These are phyloP conservation scores for Xylariaceae sp. DNA, from an alignment of 2,329 filamentous ascomycete genomes.

Conservation along the genomic window DNA sequence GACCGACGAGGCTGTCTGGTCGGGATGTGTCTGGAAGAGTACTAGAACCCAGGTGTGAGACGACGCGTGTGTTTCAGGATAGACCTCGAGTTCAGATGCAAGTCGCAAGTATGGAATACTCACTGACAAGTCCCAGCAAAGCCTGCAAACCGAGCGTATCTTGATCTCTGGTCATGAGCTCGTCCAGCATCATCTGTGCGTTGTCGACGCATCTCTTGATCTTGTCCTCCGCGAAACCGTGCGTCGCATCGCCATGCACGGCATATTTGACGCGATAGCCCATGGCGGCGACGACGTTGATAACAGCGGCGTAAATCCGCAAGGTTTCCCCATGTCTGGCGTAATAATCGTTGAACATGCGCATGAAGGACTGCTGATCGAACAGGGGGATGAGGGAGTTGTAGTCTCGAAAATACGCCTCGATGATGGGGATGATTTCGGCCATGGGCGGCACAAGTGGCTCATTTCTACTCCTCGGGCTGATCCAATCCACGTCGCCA, in stretches of 20 bases:
- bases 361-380: slow-evolving; percentile 36
- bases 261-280: slow-evolving; percentile 30
- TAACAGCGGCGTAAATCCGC: slow-evolving; percentile 36
- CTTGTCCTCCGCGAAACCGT: slow-evolving; percentile 18
- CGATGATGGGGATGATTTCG: slow-evolving; percentile 35
- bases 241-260: slow-evolving; percentile 15
- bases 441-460: slow-evolving; percentile 30
- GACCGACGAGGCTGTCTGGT: slow-evolving; percentile 37
- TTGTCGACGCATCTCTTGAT: slow-evolving; percentile 35
- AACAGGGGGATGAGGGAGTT: slow-evolving; percentile 40
- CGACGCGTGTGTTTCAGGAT: too few relatives aligned
- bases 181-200: slow-evolving; percentile 38
- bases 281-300: slow-evolving; percentile 40
- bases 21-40: slow-evolving; percentile 37
- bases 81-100: too few relatives aligned
- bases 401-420: slow-evolving; percentile 37
- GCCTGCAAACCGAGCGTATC: slow-evolving; percentile 40
- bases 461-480: neutral
- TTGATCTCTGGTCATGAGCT: slow-evolving; percentile 37
- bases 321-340: slow-evolving; percentile 22
- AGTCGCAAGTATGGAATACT: slow-evolving; percentile 3
- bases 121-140: slow-evolving; percentile 36
- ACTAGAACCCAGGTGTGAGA: slow-evolving; percentile 14
- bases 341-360: slow-evolving; percentile 36
- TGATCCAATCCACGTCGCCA: neutral